Base-by-base conservation (phyloP, 2,329 filamentous ascomycete species). In the Aspergillus viridinutans region DNA sequence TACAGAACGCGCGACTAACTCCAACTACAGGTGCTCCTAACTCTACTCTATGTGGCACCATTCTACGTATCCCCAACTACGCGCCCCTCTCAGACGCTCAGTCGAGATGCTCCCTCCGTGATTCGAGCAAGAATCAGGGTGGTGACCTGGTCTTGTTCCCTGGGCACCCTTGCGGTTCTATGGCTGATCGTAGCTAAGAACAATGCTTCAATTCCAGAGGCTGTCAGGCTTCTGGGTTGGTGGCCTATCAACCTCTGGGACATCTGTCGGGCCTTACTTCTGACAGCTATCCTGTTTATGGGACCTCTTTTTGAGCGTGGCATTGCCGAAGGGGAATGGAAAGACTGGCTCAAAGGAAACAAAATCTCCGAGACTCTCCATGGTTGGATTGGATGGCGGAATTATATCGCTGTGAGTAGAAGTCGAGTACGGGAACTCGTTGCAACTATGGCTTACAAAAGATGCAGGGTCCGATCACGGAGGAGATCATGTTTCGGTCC, bases 401-500 rank as follows among this genome's bases (percentile, higher is more conserved):
- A 97, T 70, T 85, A 89, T 69, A 82, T 97, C 59, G 90, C 90
- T 43, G 92, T 94, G 79, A 67, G 88, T 80, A 45, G 61, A 25
- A 23, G 49, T 47, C 23, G 40, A 20, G 32, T 32, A 38, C 17
- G 54, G 26, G 49, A 32, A 54, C 53, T 47, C 50, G n/a, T 17
- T 43, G 71, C 38, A 17, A 25, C 57, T 51, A 35, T 38, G 23
- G 17, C 54, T 64, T 29, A 61, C 45, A 58, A 61, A 56, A 26
- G 47, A 14, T 55, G 23, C 61, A 89, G 88, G 92, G 91, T 38
- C 92, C 94, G 0, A 78, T 94, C 54, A 96, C 92, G 10, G 94
- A 99, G 77, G 94, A 99, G 75, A 79, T 96, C 58, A 88, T 97
- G 67, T 99, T 97, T 80, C 90, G 94, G 69, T 91, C 90, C 3